A percentile compares a stretch with the other conserved stretches of the same genome.
Conservation (phyloP, 352 stramenopile species). For the Pythium biforme region DNA sequence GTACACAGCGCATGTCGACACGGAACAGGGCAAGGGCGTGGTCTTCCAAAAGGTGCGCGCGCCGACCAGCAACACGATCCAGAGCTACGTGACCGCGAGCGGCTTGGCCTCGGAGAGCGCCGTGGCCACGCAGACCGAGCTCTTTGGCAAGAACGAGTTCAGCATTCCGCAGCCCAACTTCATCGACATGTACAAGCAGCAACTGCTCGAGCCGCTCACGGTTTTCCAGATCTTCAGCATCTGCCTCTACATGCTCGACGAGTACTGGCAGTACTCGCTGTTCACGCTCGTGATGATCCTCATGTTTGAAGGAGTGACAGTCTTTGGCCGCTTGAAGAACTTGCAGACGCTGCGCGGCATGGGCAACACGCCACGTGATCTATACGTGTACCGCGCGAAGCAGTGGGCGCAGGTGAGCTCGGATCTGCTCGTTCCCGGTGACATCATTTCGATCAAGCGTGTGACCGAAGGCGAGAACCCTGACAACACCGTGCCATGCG, state of each 20-base stretch:
- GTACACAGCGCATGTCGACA: slow-evolving; percentile 64
- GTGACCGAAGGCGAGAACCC: slow-evolving; percentile 71
- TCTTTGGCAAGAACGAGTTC: slow-evolving; percentile 92
- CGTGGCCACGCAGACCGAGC: slow-evolving; percentile 48
- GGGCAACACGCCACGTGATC: slow-evolving; percentile 81
- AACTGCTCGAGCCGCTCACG: slow-evolving; percentile 97
- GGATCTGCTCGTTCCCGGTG: slow-evolving; percentile 90
- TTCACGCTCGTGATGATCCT: slow-evolving; percentile 98
- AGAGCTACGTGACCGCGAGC: slow-evolving; percentile 55
- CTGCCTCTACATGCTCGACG: slow-evolving; percentile 98
- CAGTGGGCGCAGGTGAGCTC: slow-evolving; percentile 84
- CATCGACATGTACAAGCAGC: slow-evolving; percentile 95
- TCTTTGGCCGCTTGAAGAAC: slow-evolving; percentile 94
- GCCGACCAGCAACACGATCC: slow-evolving; percentile 55
- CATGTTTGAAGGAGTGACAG: slow-evolving; percentile 97
- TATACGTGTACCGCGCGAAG: slow-evolving; percentile 91
- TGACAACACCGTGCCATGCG: slow-evolving; percentile 91
- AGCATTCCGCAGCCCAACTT: slow-evolving; percentile 95
- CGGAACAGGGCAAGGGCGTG: slow-evolving; percentile 60
- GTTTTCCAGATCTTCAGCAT: slow-evolving; percentile 99
- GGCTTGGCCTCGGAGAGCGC: slow-evolving; percentile 49
- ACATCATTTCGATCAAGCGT: slow-evolving; percentile 93
- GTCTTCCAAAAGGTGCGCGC: slow-evolving; percentile 80
- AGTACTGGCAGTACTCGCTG: slow-evolving; percentile 99
- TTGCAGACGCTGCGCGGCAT: slow-evolving; percentile 95